Evolutionary conservation across 2,329 filamentous ascomycete genomes (phyloP), one percentile per base, ranked within the genome.

Genomic region (Botrytis squamosa): DNA sequence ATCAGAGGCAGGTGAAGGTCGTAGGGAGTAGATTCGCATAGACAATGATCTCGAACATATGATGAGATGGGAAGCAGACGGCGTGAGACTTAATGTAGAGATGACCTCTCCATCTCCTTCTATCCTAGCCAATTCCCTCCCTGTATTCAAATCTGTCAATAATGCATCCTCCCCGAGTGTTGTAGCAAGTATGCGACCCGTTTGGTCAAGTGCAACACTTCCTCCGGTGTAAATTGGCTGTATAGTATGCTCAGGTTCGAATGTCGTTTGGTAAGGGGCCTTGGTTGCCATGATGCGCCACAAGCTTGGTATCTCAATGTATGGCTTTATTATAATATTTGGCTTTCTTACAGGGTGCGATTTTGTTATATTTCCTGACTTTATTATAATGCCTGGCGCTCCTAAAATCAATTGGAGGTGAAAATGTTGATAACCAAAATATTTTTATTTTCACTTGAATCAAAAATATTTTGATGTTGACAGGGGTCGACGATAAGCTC

Each of bases 141-240:
- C 95, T 52, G 91, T 96, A 78, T 91, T 88, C 76, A 97, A 87
- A 83, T 98, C 91, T 38, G 95, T 96, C 78, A 99, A 85, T 71
- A 98, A 85, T 29, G 90, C 95, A 88, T 98, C 94, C 82, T 99
- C 96, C 52, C 93, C 94, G n/a, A 98, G 85, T 52, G 93, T 94
- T 38, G 94, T 94, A 62, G 94, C 95, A 72, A 99, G 87, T 76
- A 98, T 89, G 79, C 89, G 89, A 70, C 94, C 94, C 83, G 90
- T 89, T 82, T 91, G 89, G 85, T 95, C 94, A 75, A 98, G 88
- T 44, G 93, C 90, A 74, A 97, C 90, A 77, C 93, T 92, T 62
- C 96, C 96, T 72, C 96, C 96, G 2, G 95, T 97, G 81, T 96
- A 98, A 68, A 98, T 95, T 33, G 96, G 96, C 79, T 94, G 93